Percentiles rank a stretch among this genome's conserved stretches.
Evolutionary conservation across 345 rosid species (phyloP).

Genomic region (Eucalyptus melliodora): DNA sequence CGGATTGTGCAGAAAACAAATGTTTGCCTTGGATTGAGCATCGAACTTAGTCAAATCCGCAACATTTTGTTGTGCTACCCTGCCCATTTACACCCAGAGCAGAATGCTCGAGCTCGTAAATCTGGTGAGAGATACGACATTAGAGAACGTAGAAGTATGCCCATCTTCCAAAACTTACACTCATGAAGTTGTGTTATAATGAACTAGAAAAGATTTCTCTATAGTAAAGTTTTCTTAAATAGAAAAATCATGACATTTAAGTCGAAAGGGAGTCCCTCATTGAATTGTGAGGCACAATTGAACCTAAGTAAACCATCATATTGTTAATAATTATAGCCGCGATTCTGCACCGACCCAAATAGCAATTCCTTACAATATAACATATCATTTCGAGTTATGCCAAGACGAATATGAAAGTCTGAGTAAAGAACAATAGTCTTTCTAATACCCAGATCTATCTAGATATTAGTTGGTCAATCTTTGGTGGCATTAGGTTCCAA

Average conservation of each 20-base stretch:
- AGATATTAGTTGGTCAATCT: background rate
- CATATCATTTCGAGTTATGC: rapidly evolving
- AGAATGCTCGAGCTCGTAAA: rapidly evolving
- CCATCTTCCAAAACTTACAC: background rate
- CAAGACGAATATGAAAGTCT: rapidly evolving
- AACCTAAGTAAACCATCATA: background rate
- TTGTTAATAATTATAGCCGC: rapidly evolving
- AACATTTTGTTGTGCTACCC: background rate
- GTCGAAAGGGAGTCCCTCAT: rapidly evolving
- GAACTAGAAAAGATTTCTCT: background rate
- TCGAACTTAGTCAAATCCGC: background rate
- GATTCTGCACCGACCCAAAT: rapidly evolving
- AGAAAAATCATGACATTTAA: background rate
- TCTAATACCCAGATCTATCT: background rate
- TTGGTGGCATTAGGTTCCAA: background rate
- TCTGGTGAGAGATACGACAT: rapidly evolving
- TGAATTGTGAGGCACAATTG: background rate
- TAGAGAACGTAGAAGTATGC: background rate
- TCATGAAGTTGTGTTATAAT: background rate
- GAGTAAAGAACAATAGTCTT: background rate
- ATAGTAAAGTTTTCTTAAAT: background rate
- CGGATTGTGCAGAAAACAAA: rapidly evolving
- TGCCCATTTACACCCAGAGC: rapidly evolving
- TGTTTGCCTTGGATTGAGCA: rapidly evolving
- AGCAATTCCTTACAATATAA: background rate